phyloP scores from a whole-genome alignment of 805 yeast genomes.

The Suhomyces pyralidae region DNA sequence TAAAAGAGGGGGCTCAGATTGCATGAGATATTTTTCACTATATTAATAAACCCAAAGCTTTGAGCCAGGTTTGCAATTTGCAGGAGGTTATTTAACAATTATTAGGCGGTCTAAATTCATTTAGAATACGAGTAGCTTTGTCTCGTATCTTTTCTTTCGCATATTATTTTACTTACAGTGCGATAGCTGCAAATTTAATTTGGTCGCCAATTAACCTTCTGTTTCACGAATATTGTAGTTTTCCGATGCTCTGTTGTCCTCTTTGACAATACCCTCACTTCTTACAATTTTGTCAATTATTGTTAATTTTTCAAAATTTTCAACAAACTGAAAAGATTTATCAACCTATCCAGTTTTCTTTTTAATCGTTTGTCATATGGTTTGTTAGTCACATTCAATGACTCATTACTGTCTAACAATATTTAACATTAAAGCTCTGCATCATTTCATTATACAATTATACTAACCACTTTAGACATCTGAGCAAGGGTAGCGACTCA shows the following conservation, averaged over 20 bases:
- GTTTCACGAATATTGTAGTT: neutral
- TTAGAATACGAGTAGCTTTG: neutral
- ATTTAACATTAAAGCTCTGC: neutral
- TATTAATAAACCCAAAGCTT: neutral
- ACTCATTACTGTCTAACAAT: neutral
- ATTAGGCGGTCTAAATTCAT: neutral
- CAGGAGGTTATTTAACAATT: too few species aligned
- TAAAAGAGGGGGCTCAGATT: neutral
- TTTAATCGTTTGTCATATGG: too few species aligned
- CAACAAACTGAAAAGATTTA: too few species aligned
- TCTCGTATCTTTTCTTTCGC: neutral
- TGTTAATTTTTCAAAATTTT: neutral
- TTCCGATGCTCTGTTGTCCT: neutral
- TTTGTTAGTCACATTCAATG: too few species aligned
- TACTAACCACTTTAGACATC: neutral
- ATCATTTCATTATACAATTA: neutral
- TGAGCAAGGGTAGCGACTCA: neutral
- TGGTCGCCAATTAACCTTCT: neutral
- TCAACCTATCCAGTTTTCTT: too few species aligned
- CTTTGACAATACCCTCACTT: neutral
- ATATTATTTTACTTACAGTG: neutral
- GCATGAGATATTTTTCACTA: neutral
- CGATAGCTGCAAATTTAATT: neutral
- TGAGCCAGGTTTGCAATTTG: neutral
- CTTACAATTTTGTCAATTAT: neutral